Base-by-base conservation (phyloP, 2,329 filamentous ascomycete species). In the Colletotrichum sp. region DNA sequence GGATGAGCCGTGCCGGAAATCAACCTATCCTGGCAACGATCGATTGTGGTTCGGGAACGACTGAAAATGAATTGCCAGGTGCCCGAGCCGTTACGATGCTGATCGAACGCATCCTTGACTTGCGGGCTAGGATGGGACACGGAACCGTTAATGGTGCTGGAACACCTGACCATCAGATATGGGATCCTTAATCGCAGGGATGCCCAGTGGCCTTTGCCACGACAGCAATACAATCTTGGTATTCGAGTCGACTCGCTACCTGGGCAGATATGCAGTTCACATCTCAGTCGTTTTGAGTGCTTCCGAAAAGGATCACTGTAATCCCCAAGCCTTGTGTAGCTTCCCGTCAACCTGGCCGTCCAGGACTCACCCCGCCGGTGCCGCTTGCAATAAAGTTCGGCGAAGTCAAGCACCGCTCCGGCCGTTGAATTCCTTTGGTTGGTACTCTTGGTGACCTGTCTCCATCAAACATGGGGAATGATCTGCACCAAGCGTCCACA, bases 401-500 rank as follows among this genome's bases (percentile, higher is more conserved):
- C 61, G n/a, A 47, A 13, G 15, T 29, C 33, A 57, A 43, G 15
- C 15, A 55, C n/a, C 33, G 43, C 43, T 12, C 63, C 24, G 21
- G 47, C 47, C 58, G 27, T 61, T 36, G 24, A n/a, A n/a, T 29
- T 57, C 21, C 62, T 66, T 63, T 33, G 58, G 51, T 51, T 27
- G 54, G 43, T 47, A 47, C 43, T 47, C 43, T 33, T 47, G 21
- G 34, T 24, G n/a, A 38, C 8, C 63, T 51, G 61, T 62, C 36
- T 61, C 68, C 55, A 36, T 70, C 63, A 27, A 58, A 43, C 29
- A 58, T 68, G 69, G 72, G 64, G 33, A 73, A 68, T 58, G 72
- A 75, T 75, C 74, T 75, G 74, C 74, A 74, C 31, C 72, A 74
- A 71, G 36, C 72, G 62, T 64, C 59, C 66, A 66, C 58, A 67